phyloP scores from a whole-genome alignment of 2,329 filamentous ascomycete species.

The Monilinia fructigena region DNA sequence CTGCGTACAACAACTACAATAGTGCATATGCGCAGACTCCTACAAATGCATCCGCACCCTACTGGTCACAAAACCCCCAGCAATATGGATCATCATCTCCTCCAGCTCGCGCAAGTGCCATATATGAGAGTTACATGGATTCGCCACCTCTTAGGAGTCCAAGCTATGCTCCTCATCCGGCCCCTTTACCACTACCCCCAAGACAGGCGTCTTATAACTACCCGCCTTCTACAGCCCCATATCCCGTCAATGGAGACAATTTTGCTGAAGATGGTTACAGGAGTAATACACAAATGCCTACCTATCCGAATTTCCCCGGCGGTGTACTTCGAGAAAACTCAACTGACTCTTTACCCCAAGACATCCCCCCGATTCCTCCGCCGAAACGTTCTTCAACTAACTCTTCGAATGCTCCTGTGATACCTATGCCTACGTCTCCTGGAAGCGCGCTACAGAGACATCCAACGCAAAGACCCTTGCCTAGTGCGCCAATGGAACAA shows the following conservation, averaged over 20 bases:
- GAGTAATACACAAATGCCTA: slow-evolving; percentile 25
- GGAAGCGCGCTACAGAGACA: slow-evolving; percentile 37
- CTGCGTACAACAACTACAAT: slow-evolving; percentile 50
- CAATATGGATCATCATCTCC: slow-evolving; percentile 33
- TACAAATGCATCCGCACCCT: slow-evolving; percentile 44
- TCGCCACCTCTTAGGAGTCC: slow-evolving; percentile 32
- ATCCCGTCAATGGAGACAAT: slow-evolving; percentile 36
- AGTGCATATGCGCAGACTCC: slow-evolving; percentile 42
- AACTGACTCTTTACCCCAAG: slow-evolving; percentile 22
- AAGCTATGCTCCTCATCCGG: slow-evolving; percentile 30
- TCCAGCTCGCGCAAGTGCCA: slow-evolving; percentile 31
- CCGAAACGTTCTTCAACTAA: slow-evolving; percentile 32
- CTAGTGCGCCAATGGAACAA: slow-evolving; percentile 37
- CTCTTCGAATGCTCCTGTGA: slow-evolving; percentile 26
- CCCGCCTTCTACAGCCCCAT: slow-evolving; percentile 29
- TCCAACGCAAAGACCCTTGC: slow-evolving; percentile 40
- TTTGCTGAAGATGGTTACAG: slow-evolving; percentile 34
- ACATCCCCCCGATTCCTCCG: slow-evolving; percentile 27
- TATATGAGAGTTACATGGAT: slow-evolving; percentile 32
- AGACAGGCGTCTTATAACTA: slow-evolving; percentile 34
- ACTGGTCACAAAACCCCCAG: slow-evolving; percentile 31
- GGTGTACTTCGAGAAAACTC: slow-evolving; percentile 24
- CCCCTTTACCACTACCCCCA: slow-evolving; percentile 33
- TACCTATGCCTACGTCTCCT: slow-evolving; percentile 26
- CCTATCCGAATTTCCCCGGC: slow-evolving; percentile 33